Percentiles rank a stretch among this genome's conserved stretches.
Evolutionary conservation across 768 basidiomycete species (phyloP).

Genomic region (Boletus sensibilis): DNA sequence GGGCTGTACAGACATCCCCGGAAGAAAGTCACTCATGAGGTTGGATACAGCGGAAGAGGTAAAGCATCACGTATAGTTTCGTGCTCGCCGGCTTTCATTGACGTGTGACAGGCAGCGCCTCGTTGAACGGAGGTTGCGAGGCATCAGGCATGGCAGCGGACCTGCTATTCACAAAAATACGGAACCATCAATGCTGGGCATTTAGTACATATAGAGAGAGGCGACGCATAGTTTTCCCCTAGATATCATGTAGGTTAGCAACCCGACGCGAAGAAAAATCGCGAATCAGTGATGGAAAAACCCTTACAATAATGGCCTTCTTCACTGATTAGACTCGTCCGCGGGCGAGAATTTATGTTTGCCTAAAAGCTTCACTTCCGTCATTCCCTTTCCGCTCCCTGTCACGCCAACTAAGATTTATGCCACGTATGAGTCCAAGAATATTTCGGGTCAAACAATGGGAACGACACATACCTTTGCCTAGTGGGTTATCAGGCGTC

Average conservation of each 20-base stretch:
- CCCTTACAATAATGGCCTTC: slow-evolving; percentile 10
- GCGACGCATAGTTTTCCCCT: slow-evolving; percentile 19
- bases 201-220: slow-evolving; percentile 24
- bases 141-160: slow-evolving; percentile 13
- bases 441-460: neutral
- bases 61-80: slow-evolving; percentile 28
- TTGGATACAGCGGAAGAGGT: slow-evolving; percentile 18
- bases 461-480: slow-evolving; percentile 59
- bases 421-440: slow-evolving; percentile 15
- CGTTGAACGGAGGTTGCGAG: slow-evolving; percentile 8
- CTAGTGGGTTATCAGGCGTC: slow-evolving; percentile 88
- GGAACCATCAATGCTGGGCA: slow-evolving; percentile 24
- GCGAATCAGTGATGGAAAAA: neutral
- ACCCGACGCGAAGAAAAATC: neutral
- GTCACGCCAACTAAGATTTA: slow-evolving; percentile 75
- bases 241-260: slow-evolving; percentile 10
- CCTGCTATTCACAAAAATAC: slow-evolving; percentile 30
- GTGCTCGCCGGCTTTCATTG: slow-evolving; percentile 12
- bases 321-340: slow-evolving; percentile 44
- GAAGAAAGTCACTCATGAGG: slow-evolving; percentile 23
- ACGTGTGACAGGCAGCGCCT: slow-evolving; percentile 14
- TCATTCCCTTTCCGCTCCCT: slow-evolving; percentile 88
- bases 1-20: slow-evolving; percentile 18
- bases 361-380: slow-evolving; percentile 59
- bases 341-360: slow-evolving; percentile 72